Evolutionary conservation across 345 rosid genomes (phyloP), one percentile per base, ranked within the genome.

Genomic region (Erucastrum elatum): DNA sequence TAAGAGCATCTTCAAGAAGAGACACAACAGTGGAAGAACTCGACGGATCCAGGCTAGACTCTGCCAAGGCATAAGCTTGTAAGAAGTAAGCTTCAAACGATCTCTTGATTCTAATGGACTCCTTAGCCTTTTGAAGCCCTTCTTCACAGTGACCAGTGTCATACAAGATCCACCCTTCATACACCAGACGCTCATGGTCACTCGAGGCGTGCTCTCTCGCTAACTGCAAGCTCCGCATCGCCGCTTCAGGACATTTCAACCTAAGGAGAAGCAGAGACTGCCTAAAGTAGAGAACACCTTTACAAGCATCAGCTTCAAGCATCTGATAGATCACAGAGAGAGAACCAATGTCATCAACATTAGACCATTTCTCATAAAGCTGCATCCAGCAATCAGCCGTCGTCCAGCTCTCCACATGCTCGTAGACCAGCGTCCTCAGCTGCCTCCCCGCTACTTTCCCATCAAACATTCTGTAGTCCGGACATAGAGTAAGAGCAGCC

Each of bases 351-450:
- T 94, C 98, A 76, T 94, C 98, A 75, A 95, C 99, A 27, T 90
- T 87, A 27, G 99, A 95, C 98, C 99, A 95, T 76, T 91, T 85
- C 69, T 91, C 97, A 78, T 93, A 95, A 80, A 95, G 80, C 72
- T 95, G 99, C 89, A 93, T 81, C 99, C 99, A 95, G 84, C 97
- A 95, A 86, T 95, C 99, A 0, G 99, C 99, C 1, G 97, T 86
- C 46, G 98, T 93, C 98, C 97, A 95, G 71, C 73, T 88, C 46
- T 87, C 99, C 17, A 91, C 87, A 80, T 95, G 98, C 87, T 90
- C 99, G 65, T 87, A 88, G 64, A 95, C 98, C 60, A 95, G 97
- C 2, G 85, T 91, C n/a, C 90, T 86, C 12, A 95, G 90, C 70
- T 95, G 96, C 76, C 90, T 85, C 2, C 93, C 99, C 13, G 94